Conservation (phyloP, 495 filamentous ascomycete species). For the Acidiella bohemica region DNA sequence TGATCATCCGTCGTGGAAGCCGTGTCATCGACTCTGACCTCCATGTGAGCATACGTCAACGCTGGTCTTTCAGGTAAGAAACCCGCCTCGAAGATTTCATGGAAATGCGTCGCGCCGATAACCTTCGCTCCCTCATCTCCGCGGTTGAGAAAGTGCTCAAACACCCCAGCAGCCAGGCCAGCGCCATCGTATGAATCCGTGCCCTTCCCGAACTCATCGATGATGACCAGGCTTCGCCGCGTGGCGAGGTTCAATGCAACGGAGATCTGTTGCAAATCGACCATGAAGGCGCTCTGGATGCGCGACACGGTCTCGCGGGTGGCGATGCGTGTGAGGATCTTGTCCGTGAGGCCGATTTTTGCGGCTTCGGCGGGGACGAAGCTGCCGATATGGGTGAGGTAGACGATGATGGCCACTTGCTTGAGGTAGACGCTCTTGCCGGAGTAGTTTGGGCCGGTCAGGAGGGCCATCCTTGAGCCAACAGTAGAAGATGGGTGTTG, state of each 20-base stretch:
- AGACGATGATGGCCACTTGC: constrained; percentile 86
- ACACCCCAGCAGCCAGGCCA: constrained; percentile 69
- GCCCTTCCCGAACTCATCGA: constrained; percentile 96
- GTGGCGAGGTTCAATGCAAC: constrained; percentile 68
- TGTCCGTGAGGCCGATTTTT: constrained; percentile 78
- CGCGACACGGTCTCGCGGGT: constrained; percentile 76
- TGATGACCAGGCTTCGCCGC: constrained; percentile 60
- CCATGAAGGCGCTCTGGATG: constrained; percentile 85
- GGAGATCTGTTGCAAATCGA: constrained; percentile 79
- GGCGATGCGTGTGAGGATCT: constrained; percentile 77
- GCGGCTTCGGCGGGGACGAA: constrained; percentile 75
- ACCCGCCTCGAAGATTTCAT: constrained; percentile 75
- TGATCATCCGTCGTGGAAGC: constrained; percentile 51
- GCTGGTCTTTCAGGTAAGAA: constrained; percentile 46
- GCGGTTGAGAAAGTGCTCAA: constrained; percentile 56
- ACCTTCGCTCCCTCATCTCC: constrained; percentile 61
- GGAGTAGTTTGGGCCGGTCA: constrained; percentile 93
- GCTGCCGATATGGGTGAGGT: constrained; percentile 82
- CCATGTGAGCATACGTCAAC: constrained; percentile 72
- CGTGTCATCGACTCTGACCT: constrained; percentile 55
- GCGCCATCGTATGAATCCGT: constrained; percentile 73
- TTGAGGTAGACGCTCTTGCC: constrained; percentile 96
- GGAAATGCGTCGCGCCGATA: constrained; percentile 81
- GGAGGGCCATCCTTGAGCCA: constrained; percentile 60
- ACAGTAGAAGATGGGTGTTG: no score